phyloP scores from a whole-genome alignment of 352 stramenopile genomes.

The Phytophthora agathidicida region DNA sequence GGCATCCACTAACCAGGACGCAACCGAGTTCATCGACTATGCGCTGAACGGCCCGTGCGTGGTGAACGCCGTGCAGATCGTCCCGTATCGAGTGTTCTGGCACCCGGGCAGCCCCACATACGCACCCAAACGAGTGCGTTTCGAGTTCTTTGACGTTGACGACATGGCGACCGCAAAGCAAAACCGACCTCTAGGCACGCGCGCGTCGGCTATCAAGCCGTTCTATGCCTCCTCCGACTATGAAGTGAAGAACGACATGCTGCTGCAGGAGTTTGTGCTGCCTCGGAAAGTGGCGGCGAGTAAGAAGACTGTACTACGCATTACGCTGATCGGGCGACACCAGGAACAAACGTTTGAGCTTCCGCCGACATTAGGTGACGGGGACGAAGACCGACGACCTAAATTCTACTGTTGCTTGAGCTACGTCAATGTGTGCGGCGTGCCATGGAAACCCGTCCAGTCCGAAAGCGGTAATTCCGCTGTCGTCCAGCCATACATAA shows the following conservation, averaged over 20 bases:
- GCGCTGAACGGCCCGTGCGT: constrained; percentile 57
- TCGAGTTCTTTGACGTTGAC: constrained; percentile 69
- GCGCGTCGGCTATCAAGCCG: constrained; percentile 33
- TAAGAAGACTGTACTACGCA: constrained; percentile 52
- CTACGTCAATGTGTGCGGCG: constrained; percentile 70
- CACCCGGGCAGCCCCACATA: constrained; percentile 79
- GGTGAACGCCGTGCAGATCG: constrained; percentile 64
- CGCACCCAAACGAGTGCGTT: constrained; percentile 65
- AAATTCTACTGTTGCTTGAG: constrained; percentile 87
- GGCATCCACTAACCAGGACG: constrained; percentile 61
- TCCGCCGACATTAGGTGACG: constrained; percentile 48
- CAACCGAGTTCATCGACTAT: constrained; percentile 82
- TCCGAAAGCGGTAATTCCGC: neutral
- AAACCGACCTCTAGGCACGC: constrained; percentile 9
- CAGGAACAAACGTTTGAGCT: constrained; percentile 80
- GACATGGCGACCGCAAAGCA: constrained; percentile 24
- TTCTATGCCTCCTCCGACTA: constrained; percentile 67
- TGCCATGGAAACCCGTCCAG: constrained; percentile 37
- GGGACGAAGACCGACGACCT: constrained; percentile 46
- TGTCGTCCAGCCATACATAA: constrained; percentile 15
- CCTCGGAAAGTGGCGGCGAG: constrained; percentile 51
- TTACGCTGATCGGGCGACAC: constrained; percentile 71
- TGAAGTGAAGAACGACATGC: constrained; percentile 75
- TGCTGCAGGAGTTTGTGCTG: constrained; percentile 64
- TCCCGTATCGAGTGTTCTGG: constrained; percentile 86